Evolutionary conservation across 352 stramenopile species (phyloP), one percentile per base, ranked within the genome.

Genomic region (Hyaloperonospora arabidopsidis): DNA sequence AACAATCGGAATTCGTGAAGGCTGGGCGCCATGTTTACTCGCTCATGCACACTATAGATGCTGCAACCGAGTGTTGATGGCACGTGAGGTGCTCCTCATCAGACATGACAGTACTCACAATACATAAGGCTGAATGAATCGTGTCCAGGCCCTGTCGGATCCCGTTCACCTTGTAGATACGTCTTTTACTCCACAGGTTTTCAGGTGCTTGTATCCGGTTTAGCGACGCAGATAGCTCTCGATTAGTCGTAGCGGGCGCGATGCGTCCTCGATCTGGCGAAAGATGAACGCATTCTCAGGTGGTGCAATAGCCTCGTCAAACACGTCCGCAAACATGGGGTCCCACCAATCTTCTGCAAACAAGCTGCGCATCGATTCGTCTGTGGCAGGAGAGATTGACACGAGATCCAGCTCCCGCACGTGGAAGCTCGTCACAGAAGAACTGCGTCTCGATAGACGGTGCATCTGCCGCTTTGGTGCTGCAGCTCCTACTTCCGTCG

Each of bases 321-420:
- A 86, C 34, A 88, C 61, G 32, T 81, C 67, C 7, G 76, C 75
- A 28, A 86, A 74, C 8, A 51, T 60, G 35, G 57, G 52, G 50
- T 84, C 61, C 63, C 58, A 67, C 49, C 39, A 64, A 15, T 72
- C 53, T 23, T 62, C 68, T 0, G 59, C 62, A 22, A 67, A 57
- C 17, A 67, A 18, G 29, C 64, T 70, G 45, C 63, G 58, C 45
- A 64, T 67, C 22, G 58, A 67, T 18, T 71, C 59, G 5, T 49
- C 54, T 29, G 25, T 29, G 11, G 41, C 49, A 11, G 63, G 63
- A 10, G 58, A 72, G 35, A 67, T 18, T n/a, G 52, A 36, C 45
- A 74, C 63, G 19, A 86, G 69, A 45, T 86, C 73, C 45, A 87
- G 47, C 48, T 86, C 77, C 32, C 79, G 68, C 35, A 82, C 67